Base-by-base conservation (phyloP, 1,284 basidiomycete genomes). In the Tetrapyrgos nigripes region DNA sequence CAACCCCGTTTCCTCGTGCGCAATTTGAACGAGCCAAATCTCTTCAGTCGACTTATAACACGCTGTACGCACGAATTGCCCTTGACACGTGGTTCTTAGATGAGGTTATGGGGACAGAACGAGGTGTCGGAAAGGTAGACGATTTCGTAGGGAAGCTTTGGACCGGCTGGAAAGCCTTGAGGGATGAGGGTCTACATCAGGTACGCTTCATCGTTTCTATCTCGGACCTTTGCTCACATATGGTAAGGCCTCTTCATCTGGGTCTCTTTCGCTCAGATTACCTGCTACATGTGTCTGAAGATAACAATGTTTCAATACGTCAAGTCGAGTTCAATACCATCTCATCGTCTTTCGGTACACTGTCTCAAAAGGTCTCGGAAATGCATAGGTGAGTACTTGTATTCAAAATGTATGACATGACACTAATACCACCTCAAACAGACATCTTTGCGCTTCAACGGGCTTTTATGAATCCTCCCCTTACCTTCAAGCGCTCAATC, bases 261-360 rank as follows among this genome's bases (percentile, higher is more conserved):
- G 96, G 96, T 11, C 78, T 99, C n/a, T 98, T 98, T 74, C 83
- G 97, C 51, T 97, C 94, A 14, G 97, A 99, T 76, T 99, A 98
- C 74, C 81, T 99, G 43, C 76, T 98, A n/a, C 94, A 99, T 69
- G 73, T 79, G 33, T 73, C 81, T 2, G 66, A 66, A 4, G 72
- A 75, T 24, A 75, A 79, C 6, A 64, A 75, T 0, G 65, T 87
- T 10, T 77, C 79, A 27, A 77, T 99, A 60, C 97, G 96, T 73
- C 97, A 99, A 77, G 97, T 99, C 53, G 97, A 99, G 73, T 97
- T 98, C 77, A 99, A 99, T 73, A 98, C 97, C 4, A 97, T 98
- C 64, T 94, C 96, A 0, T 87, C 91, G 0, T 95, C 94, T 1
- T 98, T 98, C 70, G 97, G 96, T 1, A 73, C 88, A 0, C 79